Evolutionary conservation across 164 flowering plant species (phyloP).

Genomic region (Aristolochia contorta): DNA sequence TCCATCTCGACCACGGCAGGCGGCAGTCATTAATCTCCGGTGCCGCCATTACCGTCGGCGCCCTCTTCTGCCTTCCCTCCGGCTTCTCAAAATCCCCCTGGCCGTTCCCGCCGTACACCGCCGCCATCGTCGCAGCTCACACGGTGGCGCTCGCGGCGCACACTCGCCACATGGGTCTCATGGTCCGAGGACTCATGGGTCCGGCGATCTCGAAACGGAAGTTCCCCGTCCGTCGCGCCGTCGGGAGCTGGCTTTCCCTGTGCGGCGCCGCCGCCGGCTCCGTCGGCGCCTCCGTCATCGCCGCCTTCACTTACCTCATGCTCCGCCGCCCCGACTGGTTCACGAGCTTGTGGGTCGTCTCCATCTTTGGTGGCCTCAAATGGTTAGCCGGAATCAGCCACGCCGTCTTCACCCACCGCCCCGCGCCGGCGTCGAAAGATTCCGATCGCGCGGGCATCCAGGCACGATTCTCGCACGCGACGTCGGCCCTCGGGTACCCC

Average conservation of each 20-base stretch:
- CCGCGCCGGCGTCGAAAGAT: conserved; percentile 1
- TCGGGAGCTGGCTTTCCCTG: conserved; percentile 46
- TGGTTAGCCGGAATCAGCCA: conserved; percentile 41
- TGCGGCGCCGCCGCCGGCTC: conserved; percentile 44
- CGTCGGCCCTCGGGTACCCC: conserved; percentile 33
- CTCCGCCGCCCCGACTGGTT: conserved; percentile 23
- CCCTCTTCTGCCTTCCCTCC: conserved; percentile 46
- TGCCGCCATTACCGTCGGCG: conserved; percentile 35
- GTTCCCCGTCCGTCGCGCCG: conserved; percentile 21
- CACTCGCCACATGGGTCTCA: conserved; percentile 51
- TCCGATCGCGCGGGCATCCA: not conserved
- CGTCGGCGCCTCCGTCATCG: conserved; percentile 40
- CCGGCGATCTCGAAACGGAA: conserved; percentile 11
- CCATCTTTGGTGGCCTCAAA: conserved; percentile 54
- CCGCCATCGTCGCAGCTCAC: conserved; percentile 26
- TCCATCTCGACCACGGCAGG: conserved; percentile 38
- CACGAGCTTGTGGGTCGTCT: conserved; percentile 48
- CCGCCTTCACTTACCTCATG: conserved; percentile 57
- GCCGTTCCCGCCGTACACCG: conserved; percentile 46
- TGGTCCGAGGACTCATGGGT: conserved; percentile 43
- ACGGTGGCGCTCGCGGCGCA: conserved; percentile 33
- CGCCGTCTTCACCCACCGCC: conserved; percentile 16
- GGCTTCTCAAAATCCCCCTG: conserved; percentile 39
- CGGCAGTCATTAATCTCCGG: conserved; percentile 29
- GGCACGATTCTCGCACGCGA: conserved; percentile 9